Evolutionary conservation across 169 alveolate species (phyloP).

Genomic region (Amoebophrya sp.): DNA sequence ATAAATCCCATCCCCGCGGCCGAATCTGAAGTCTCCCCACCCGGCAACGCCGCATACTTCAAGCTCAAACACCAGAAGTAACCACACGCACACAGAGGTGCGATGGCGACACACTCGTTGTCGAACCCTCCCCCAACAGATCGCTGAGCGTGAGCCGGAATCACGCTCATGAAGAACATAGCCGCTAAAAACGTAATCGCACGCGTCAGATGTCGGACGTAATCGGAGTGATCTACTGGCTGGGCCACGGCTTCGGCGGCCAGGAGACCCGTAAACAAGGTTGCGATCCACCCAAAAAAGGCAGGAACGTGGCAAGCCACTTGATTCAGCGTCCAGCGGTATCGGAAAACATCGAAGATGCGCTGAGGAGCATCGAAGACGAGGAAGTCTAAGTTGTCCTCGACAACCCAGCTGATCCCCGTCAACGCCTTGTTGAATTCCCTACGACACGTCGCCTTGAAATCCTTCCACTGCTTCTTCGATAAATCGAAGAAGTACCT

Average conservation of each 20-base stretch:
- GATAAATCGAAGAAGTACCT: not conserved
- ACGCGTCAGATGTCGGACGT: no score
- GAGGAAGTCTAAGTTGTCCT: not conserved
- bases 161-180: not conserved
- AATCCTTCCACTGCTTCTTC: not conserved
- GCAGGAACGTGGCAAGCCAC: not conserved
- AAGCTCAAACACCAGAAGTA: not conserved
- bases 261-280: not conserved
- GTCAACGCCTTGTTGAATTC: not conserved
- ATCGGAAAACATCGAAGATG: not conserved
- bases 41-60: no score
- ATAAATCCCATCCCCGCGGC: no score
- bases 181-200: no score
- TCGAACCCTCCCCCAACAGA: not conserved
- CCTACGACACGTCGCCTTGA: not conserved
- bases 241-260: not conserved
- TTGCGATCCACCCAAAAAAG: not conserved
- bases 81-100: not conserved
- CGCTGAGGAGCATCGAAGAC: not conserved
- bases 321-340: not conserved
- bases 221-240: not conserved
- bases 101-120: not conserved
- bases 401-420: not conserved
- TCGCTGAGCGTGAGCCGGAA: not conserved
- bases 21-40: no score